phyloP scores from a whole-genome alignment of 192 early-diverging fungal species.

The Diversispora epigaea region DNA sequence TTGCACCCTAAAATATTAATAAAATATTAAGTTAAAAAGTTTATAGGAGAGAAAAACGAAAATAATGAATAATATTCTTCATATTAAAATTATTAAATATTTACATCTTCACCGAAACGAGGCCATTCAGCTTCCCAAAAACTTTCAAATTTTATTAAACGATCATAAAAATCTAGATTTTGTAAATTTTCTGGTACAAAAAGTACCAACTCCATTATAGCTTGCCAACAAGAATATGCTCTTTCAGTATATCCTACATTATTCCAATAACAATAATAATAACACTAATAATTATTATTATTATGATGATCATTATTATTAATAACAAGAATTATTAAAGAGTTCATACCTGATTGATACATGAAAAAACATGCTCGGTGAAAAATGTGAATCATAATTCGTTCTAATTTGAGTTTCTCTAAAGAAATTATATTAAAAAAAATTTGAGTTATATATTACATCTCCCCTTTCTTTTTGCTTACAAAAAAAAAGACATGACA shows the following conservation, averaged over 20 bases:
- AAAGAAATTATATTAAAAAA: not conserved
- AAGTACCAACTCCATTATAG: conserved; percentile 51
- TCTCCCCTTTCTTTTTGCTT: no score
- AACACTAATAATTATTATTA: not conserved
- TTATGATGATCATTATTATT: no score
- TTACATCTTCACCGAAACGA: conserved; percentile 55
- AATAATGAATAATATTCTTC: no score
- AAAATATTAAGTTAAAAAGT: no score
- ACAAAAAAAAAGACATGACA: not conserved
- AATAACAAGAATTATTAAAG: not conserved
- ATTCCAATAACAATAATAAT: not conserved
- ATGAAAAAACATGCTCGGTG: conserved; percentile 50
- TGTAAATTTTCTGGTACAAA: conserved; percentile 39
- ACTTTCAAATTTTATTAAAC: conserved; percentile 42
- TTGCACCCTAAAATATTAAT: no score
- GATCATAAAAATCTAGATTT: conserved; percentile 38
- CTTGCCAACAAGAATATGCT: conserved; percentile 51
- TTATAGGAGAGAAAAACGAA: no score
- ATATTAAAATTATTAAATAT: no score
- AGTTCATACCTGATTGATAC: conserved; percentile 51
- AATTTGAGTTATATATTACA: no score
- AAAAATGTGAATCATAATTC: conserved; percentile 53
- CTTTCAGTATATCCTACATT: conserved; percentile 51
- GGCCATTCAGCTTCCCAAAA: conserved; percentile 59
- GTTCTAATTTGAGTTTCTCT: conserved; percentile 41